Evolutionary conservation across 1,139 yeast genomes (phyloP).

Genomic region (Lodderomyces theae): DNA sequence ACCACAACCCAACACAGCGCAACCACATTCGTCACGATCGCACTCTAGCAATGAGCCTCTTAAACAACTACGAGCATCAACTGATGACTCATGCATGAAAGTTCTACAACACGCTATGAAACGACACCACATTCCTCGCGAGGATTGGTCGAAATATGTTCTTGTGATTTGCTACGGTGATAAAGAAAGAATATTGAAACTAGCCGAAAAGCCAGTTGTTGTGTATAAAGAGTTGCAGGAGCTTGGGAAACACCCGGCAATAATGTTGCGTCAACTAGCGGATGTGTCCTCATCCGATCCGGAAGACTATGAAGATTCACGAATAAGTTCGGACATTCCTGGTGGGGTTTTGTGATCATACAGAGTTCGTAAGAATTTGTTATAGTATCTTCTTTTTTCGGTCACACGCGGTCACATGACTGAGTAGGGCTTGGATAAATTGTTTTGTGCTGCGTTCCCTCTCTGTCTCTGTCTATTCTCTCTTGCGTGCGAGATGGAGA

Average conservation of each 20-base stretch:
- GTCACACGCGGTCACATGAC: background rate
- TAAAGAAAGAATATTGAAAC: conserved; percentile 77
- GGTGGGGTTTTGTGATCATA: conserved; percentile 50
- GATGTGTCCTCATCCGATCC: conserved; percentile 22
- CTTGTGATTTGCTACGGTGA: conserved; percentile 89
- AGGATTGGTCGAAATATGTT: conserved; percentile 88
- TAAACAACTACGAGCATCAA: conserved; percentile 81
- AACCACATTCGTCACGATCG: conserved; percentile 1
- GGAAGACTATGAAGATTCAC: conserved; percentile 44
- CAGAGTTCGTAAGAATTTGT: background rate
- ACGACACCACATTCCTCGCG: conserved; percentile 73
- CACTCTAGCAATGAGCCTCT: conserved; percentile 55
- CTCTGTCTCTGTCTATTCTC: no score
- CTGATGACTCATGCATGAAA: conserved; percentile 89
- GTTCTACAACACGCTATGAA: conserved; percentile 88
- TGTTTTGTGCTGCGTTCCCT: no score
- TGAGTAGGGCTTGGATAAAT: conserved; percentile 1
- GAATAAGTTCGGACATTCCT: conserved; percentile 51
- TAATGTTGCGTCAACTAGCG: conserved; percentile 86
- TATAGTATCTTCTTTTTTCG: background rate
- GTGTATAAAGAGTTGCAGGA: conserved; percentile 88
- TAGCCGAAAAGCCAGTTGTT: conserved; percentile 85
- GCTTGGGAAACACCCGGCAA: conserved; percentile 85
- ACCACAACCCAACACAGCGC: background rate
- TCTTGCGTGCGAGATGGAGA: background rate